Evolutionary conservation across 208 protist species (phyloP), one percentile per base, ranked within the genome.

Genomic region (Leishmania mexicana): DNA sequence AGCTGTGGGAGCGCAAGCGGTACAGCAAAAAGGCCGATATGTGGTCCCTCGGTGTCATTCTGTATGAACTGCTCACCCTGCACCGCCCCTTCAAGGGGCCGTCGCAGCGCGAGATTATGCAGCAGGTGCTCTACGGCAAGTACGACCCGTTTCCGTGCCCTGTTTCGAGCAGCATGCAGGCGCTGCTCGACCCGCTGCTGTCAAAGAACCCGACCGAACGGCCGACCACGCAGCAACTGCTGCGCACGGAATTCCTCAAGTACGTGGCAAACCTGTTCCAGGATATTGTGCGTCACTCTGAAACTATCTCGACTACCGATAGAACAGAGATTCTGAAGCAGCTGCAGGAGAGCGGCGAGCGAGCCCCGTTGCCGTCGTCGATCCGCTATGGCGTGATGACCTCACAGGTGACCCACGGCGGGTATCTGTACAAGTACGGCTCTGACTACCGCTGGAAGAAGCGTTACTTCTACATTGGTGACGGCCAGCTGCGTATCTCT

Each of bases 11-110:
- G 76, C 82, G 95, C 80, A 95, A 97, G 81, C 89, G 90, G 45
- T 99, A 99, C 89, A 98, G 97, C 87, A 94, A 97, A 80, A 99
- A 99, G 88, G 87, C 89, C 13, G 97, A 99, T 83, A 96, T 98
- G 89, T 99, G 96, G 96, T 92, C 95, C 8, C 88, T 98, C 54
- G 95, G 95, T 19, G 92, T 95, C 49, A 91, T 97, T 70, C 86
- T 98, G 38, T 98, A 97, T 81, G 95, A 98, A 78, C 79, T 98
- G 53, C 84, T 96, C 11, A 95, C 93, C 4, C 81, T 96, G 58
- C 87, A 96, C 78, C 95, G 93, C 67, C 93, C 95, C n/a, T 98
- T 98, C 85, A 93, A 95, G 65, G 94, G 92, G 1, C 88, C 90
- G 4, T 96, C 90, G 47, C 88, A 96, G 78, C 89, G 90, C 65